Base-by-base conservation (phyloP, 31 red algal species). In the Pterothamnion heteromorphum region DNA sequence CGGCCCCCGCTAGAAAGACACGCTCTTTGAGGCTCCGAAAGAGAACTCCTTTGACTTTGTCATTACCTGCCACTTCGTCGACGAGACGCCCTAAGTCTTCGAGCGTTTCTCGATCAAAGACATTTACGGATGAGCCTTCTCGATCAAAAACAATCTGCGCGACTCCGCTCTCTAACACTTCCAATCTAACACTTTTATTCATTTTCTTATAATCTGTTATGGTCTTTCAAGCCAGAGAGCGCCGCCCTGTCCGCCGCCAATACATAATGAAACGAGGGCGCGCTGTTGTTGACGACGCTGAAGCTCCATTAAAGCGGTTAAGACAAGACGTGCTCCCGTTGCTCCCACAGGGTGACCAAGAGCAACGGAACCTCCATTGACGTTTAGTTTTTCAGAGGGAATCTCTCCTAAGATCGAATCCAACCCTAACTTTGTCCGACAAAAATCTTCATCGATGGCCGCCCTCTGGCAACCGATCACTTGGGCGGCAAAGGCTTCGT, bases 401-500 rank as follows among this genome's bases (percentile, higher is more conserved):
- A 94, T 74, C 51, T 22, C 93, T n/a, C n/a, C n/a, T n/a, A n/a
- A n/a, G n/a, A n/a, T n/a, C n/a, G n/a, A n/a, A n/a, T n/a, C n/a
- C n/a, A n/a, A n/a, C n/a, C n/a, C n/a, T n/a, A n/a, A n/a, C n/a
- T n/a, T n/a, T n/a, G n/a, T n/a, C n/a, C n/a, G n/a, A n/a, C n/a
- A n/a, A 9, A 95, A 71, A 87, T 43, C 21, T 1, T 43, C 44
- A n/a, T 92, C 38, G 9, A 9, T 83, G 5, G 31, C n/a, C 31
- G 20, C 14, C 31, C 24, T 18, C 5, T 21, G 78, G 3, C 91
- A 94, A 33, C 51, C 43, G 21, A 96, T 44, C 2, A 92, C 74
- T 85, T 95, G 95, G 4, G 74, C 86, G 71, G 95, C 83, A 84
- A 97, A 97, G 38, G 95, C 95, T 38, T 97, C 95, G 74, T 97